Evolutionary conservation across 2,329 filamentous ascomycete genomes (phyloP).

Genomic region (Arthrobotrys musiformis): DNA sequence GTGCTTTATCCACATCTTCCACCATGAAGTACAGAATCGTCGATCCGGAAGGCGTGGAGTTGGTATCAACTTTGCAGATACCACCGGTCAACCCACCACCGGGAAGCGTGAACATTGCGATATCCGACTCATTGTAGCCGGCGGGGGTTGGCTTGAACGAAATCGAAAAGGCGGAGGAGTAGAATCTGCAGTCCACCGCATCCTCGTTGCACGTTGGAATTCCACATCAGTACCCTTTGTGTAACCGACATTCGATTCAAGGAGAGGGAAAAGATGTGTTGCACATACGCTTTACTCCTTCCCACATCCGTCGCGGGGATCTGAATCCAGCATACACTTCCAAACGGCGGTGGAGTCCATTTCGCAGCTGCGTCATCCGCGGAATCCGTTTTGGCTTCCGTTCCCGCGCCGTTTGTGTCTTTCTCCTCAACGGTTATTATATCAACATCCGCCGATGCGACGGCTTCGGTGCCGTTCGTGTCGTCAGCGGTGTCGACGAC

Average conservation of each 20-base stretch:
- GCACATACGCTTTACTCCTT: constrained; percentile 39
- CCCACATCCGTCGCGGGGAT: constrained; percentile 42
- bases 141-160: constrained; percentile 35
- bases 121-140: constrained; percentile 45
- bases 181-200: constrained; percentile 24
- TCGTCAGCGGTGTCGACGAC: constrained; percentile 15
- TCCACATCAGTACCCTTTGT: neutral
- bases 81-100: constrained; percentile 33
- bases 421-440: constrained; percentile 26
- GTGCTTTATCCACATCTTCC: constrained; percentile 41
- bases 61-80: constrained; percentile 33
- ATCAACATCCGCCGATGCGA: neutral
- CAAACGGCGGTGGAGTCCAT: constrained; percentile 48
- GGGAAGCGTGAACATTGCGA: constrained; percentile 38
- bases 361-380: constrained; percentile 26
- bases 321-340: constrained; percentile 48
- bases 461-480: constrained; percentile 8
- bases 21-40: constrained; percentile 52
- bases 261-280: neutral
- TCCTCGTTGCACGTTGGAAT: too few species aligned
- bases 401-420: constrained; percentile 42
- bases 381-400: constrained; percentile 37
- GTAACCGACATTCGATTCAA: too few species aligned
- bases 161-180: constrained; percentile 32
- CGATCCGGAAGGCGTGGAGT: constrained; percentile 30